phyloP scores from a whole-genome alignment of 768 basidiomycete genomes.

The Lepiota brunneoincarnata region DNA sequence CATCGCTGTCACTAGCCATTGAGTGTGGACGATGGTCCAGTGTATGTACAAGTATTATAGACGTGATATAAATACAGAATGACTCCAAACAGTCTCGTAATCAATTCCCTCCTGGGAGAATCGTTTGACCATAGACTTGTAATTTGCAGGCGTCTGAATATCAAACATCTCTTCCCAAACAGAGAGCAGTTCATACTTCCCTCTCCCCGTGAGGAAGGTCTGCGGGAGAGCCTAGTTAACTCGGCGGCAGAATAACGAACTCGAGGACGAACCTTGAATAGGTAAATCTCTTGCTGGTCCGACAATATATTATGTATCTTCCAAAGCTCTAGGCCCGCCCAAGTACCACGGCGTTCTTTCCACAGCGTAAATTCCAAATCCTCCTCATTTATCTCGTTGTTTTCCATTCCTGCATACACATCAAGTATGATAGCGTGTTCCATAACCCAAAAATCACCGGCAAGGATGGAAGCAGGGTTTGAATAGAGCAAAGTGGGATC shows the following conservation, averaged over 20 bases:
- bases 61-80: not conserved
- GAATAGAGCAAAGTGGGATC: slow-evolving; percentile 26
- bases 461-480: slow-evolving; percentile 26
- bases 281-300: slow-evolving; percentile 23
- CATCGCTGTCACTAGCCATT: not conserved
- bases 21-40: not conserved
- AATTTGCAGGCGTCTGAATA: slow-evolving; percentile 17
- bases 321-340: slow-evolving; percentile 29
- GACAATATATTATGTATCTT: slow-evolving; percentile 27
- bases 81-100: slow-evolving; percentile 28
- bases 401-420: slow-evolving; percentile 22
- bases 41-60: not conserved
- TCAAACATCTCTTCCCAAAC: slow-evolving; percentile 23
- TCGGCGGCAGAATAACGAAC: not conserved
- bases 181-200: slow-evolving; percentile 22
- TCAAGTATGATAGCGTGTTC: slow-evolving; percentile 28
- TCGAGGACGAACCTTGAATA: slow-evolving; percentile 23
- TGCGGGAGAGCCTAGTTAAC: slow-evolving; percentile 9
- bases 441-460: slow-evolving; percentile 28
- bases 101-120: slow-evolving; percentile 27
- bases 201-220: slow-evolving; percentile 23
- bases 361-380: slow-evolving; percentile 30
- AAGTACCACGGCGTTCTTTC: slow-evolving; percentile 23
- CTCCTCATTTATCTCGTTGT: slow-evolving; percentile 22
- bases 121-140: slow-evolving; percentile 23